Base-by-base conservation (phyloP, 2,329 filamentous ascomycete species). In the Aspergillus sclerotialis region DNA sequence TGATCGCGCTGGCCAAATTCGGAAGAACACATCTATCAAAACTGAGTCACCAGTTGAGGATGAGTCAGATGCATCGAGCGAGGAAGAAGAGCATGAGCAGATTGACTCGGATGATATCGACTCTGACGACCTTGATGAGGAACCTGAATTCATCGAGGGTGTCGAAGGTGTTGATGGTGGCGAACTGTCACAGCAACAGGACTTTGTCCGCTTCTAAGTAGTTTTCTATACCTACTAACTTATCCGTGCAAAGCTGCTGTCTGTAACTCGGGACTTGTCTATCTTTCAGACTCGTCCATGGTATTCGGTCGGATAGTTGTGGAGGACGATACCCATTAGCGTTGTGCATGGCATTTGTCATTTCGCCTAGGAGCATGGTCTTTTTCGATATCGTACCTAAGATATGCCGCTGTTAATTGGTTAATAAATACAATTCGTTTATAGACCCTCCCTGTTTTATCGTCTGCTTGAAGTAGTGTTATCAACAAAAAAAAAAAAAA, bases 1-100 rank as follows among this genome's bases (percentile, higher is more conserved):
- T 58, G 85, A 92, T 66, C 80, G 85, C 64, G 88, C 88, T 57
- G 88, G 84, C 52, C 83, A 86, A 54, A 80, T 82, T 59, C 73
- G 76, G 60, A 76, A 75, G 60, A 70, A 73, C 29, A 44, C 48
- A 38, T 65, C 69, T 43, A 61, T 61, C 52, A 60, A 59, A 44
- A 42, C 49, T 38, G 55, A 51, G 37, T 52, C 53, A 37, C 53
- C 42, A 23, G 62, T 64, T 33, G 69, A 75, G 38, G 71, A 73
- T 43, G 71, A 73, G 56, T 80, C 73, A 53, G 85, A 92, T 53
- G 49, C 85, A 31, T 88, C 84, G 37, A 90, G 84, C 68, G 83
- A 88, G 52, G 84, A 87, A 44, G 83, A 82, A 43, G 72, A 73
- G 33, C 72, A 80, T 42, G 65, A 71, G 35, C 63, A 65, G 44